Conservation (phyloP, 108 stramenopile species). For the Nitzschia sp. region DNA sequence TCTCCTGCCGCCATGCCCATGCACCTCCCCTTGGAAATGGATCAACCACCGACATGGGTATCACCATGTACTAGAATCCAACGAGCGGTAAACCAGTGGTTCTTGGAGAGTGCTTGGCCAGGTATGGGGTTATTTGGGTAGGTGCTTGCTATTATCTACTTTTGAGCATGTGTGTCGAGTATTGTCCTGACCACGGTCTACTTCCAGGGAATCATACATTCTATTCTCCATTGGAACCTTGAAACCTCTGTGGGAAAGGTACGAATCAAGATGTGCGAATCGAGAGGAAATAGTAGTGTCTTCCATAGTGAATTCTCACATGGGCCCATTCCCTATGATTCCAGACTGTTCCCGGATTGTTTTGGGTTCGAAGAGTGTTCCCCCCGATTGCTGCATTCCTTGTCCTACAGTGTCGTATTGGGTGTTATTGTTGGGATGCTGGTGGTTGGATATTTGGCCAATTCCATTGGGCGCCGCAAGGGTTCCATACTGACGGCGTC, state of each 20-base stretch:
- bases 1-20: too few relatives aligned
- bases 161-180: not conserved
- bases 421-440: conserved; percentile 74
- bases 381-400: conserved; percentile 34
- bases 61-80: too few relatives aligned
- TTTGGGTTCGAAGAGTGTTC: conserved; percentile 18
- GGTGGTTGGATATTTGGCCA: conserved; percentile 46
- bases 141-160: not conserved
- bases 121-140: conserved; percentile 75
- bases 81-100: conserved; percentile 1
- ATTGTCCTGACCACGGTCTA: not conserved
- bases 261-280: too few relatives aligned
- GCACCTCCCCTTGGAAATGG: too few relatives aligned
- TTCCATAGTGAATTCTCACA: too few relatives aligned
- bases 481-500: conserved; percentile 61
- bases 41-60: too few relatives aligned
- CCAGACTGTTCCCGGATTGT: not conserved
- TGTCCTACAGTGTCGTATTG: conserved; percentile 55
- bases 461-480: conserved; percentile 50
- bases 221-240: conserved; percentile 72
- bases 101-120: conserved; percentile 48
- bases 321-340: not conserved
- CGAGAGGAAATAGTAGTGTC: too few relatives aligned
- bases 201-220: conserved; percentile 58
- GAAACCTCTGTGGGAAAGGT: conserved; percentile 60